Evolutionary conservation across 768 basidiomycete genomes (phyloP), one percentile per base, ranked within the genome.

Genomic region (Termitomyces sp.): DNA sequence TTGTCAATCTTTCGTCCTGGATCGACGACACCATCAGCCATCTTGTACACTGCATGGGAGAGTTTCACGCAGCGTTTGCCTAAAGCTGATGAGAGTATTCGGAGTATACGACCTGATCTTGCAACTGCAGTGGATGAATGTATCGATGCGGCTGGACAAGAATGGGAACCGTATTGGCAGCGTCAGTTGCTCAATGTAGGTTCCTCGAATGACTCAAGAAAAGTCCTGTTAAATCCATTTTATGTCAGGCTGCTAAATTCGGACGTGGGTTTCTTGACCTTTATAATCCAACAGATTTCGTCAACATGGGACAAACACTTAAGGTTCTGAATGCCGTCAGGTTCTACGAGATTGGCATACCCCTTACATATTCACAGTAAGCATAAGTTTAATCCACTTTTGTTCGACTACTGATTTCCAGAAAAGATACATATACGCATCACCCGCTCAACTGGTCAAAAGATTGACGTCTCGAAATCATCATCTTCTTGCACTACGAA

Each of bases 281-380:
- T 28, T 90, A 94, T 67, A 91, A 98, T 68, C 91, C 96, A 4
- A 86, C 84, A 0, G 94, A 97, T 66, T 95, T 97, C 64, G 85
- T 98, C 33, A 80, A 85, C 49, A 94, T 97, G 88, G 94, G 93
- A 0, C 90, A 94, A 69, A 86, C 87, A 1, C 78, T 99, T 26
- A 94, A 95, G 67, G 95, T 99, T 40, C 74, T 98, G 33, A 98
- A 98, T 67, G 93, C 94, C 9, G 88, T 96, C 33, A 82, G 94
- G 52, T 89, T 84, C 69, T 94, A 89, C 64, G 92, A 96, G 64
- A 88, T 98, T 45, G 96, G 95, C 0, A 88, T 98, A 44, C 94
- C 96, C 4, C 76, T 99, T 33, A 96, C 94, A 2, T 92, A 92
- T 72, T 80, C 87, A 1, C 90, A 98, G 94, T 97, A 67, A 61